Evolutionary conservation across 768 basidiomycete genomes (phyloP).

Genomic region (Sporobolomyces phaffii): DNA sequence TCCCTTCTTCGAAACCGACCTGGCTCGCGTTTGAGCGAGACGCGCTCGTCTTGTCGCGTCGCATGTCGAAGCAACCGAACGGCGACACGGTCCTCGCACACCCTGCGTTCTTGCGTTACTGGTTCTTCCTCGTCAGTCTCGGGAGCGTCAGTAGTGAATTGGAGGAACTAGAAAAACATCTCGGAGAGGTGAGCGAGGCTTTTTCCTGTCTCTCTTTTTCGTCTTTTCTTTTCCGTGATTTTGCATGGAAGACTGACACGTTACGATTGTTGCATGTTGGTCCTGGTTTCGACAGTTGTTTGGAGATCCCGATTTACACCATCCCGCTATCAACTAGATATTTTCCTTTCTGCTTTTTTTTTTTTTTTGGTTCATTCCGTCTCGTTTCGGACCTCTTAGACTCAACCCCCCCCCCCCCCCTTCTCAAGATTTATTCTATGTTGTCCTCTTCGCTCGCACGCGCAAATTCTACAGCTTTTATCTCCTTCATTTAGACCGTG

Average conservation of each 20-base stretch:
- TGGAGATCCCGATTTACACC: conserved; percentile 28
- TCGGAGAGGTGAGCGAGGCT: conserved; percentile 19
- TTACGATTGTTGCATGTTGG: no score
- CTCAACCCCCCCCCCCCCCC: no score
- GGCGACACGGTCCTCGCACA: conserved; percentile 30
- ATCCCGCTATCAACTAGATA: conserved; percentile 22
- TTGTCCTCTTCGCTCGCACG: no score
- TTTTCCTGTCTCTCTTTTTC: background rate
- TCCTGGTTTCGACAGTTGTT: conserved; percentile 11
- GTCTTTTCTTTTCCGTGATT: background rate
- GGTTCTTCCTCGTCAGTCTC: conserved; percentile 36
- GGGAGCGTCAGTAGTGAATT: conserved; percentile 28
- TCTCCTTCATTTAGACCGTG: no score
- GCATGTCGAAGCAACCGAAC: conserved; percentile 29
- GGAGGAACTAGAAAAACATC: conserved; percentile 32
- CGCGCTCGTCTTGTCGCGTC: conserved; percentile 29
- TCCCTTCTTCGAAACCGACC: conserved; percentile 27
- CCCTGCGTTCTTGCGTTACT: conserved; percentile 36
- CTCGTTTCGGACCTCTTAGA: no score
- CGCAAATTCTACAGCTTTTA: no score
- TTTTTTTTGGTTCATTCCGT: background rate
- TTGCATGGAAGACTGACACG: background rate
- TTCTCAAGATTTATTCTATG: no score
- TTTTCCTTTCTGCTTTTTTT: background rate
- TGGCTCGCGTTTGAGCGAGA: conserved; percentile 36